Conservation (phyloP, 1,284 basidiomycete species). For the Ceratobasidium sp. region DNA sequence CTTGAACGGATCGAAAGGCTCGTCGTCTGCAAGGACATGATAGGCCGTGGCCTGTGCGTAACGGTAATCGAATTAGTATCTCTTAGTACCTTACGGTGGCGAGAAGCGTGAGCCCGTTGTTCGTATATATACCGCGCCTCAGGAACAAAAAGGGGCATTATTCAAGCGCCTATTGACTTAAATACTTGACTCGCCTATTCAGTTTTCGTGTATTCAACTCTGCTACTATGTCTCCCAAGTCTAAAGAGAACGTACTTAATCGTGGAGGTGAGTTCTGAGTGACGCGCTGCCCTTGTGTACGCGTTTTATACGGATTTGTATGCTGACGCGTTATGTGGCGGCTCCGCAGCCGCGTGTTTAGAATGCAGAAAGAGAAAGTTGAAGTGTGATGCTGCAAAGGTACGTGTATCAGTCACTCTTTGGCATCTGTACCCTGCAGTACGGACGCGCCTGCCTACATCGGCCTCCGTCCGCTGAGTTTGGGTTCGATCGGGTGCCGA, state of each 20-base stretch:
- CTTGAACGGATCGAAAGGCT: neutral
- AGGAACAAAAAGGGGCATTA: neutral
- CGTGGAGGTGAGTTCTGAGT: slow-evolving; percentile 40
- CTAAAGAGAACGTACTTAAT: slow-evolving; percentile 31
- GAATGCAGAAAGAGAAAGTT: slow-evolving; percentile 49
- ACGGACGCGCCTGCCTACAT: neutral
- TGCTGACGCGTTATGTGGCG: slow-evolving; percentile 2
- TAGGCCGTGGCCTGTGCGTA: slow-evolving; percentile 5
- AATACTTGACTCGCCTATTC: no score
- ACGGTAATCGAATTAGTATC: neutral
- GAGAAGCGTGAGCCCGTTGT: neutral
- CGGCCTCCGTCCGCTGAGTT: neutral
- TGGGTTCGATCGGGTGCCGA: neutral
- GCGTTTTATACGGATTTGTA: no score
- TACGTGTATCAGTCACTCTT: neutral
- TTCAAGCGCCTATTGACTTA: slow-evolving; percentile 4
- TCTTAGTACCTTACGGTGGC: slow-evolving; percentile 5
- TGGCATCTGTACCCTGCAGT: neutral
- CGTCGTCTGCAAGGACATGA: slow-evolving; percentile 13
- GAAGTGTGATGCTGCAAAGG: slow-evolving; percentile 46
- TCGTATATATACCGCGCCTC: slow-evolving; percentile 19
- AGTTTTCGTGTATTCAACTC: no score
- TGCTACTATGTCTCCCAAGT: slow-evolving; percentile 30
- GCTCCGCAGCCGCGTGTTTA: slow-evolving; percentile 42
- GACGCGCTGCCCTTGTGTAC: no score